phyloP scores from a whole-genome alignment of 345 rosid species.

The Tarenaya hassleriana region DNA sequence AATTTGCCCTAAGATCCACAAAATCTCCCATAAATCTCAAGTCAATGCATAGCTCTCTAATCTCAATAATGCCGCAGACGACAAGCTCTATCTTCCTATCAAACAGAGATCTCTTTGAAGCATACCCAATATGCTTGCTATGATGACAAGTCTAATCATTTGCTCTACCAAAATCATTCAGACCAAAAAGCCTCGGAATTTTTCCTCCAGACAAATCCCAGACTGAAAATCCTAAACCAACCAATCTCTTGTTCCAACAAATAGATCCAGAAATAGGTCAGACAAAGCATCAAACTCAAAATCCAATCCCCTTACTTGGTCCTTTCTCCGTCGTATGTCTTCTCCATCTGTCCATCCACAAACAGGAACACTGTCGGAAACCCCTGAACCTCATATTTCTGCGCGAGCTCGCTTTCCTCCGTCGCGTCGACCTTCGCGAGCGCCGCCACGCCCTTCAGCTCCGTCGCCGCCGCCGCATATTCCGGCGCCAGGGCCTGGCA shows the following conservation, averaged over 20 bases:
- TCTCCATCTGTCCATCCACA: constrained; percentile 43
- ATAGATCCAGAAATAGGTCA: neutral
- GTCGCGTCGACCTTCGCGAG: constrained; percentile 96
- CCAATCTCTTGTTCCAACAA: neutral
- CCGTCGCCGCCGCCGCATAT: constrained; percentile 97
- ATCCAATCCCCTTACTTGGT: constrained; percentile 21
- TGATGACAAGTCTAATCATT: constrained; percentile 11
- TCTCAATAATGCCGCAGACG: too few relatives aligned
- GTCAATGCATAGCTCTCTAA: too few relatives aligned
- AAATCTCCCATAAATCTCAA: too few relatives aligned
- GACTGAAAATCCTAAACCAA: constrained; percentile 5
- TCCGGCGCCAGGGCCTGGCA: constrained; percentile 96
- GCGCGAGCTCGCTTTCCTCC: constrained; percentile 81
- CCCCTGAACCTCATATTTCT: constrained; percentile 78
- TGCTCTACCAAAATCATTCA: neutral
- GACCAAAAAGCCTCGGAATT: neutral
- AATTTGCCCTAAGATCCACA: too few relatives aligned
- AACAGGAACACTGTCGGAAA: constrained; percentile 82
- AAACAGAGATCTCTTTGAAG: too few relatives aligned
- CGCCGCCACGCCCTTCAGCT: constrained; percentile 60
- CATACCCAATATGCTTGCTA: too few relatives aligned
- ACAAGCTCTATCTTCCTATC: too few relatives aligned
- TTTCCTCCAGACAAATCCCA: constrained; percentile 4
- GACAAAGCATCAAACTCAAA: constrained; percentile 8
- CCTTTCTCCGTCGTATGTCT: constrained; percentile 33